A percentile compares a stretch with the other conserved stretches of the same genome.
phyloP scores from a whole-genome alignment of 768 basidiomycete genomes.

The Stropharia rugosoannulata region DNA sequence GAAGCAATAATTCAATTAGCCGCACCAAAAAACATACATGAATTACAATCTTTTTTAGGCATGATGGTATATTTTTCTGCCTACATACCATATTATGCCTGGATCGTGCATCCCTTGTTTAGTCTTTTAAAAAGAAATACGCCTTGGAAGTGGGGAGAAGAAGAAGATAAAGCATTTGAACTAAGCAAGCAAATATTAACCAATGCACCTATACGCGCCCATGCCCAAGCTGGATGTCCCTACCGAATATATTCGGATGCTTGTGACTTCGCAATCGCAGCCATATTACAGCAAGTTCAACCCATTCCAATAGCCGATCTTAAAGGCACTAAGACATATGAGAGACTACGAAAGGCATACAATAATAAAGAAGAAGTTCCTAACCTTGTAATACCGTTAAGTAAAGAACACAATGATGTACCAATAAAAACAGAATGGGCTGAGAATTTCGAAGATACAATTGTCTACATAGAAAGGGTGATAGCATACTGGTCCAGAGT shows the following conservation, averaged over 20 bases:
- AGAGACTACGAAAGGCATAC: not conserved
- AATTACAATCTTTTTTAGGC: conserved; percentile 1
- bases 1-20: not conserved
- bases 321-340: conserved; percentile 1
- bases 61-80: not conserved
- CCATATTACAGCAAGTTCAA: conserved; percentile 8
- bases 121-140: not conserved
- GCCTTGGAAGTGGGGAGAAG: not conserved
- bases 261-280: conserved; percentile 1
- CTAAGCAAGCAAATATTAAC: not conserved
- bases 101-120: not conserved
- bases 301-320: not conserved
- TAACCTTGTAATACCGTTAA: not conserved
- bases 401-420: not conserved
- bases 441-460: conserved; percentile 19
- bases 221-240: not conserved
- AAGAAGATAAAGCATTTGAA: not conserved
- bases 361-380: not conserved
- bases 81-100: not conserved
- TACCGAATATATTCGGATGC: conserved; percentile 8
- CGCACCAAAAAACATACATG: not conserved
- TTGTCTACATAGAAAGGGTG: conserved; percentile 26
- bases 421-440: not conserved
- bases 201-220: not conserved
- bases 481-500: conserved; percentile 28